Conservation (phyloP, 2,329 filamentous ascomycete genomes). For the Fusarium tuaranense region DNA sequence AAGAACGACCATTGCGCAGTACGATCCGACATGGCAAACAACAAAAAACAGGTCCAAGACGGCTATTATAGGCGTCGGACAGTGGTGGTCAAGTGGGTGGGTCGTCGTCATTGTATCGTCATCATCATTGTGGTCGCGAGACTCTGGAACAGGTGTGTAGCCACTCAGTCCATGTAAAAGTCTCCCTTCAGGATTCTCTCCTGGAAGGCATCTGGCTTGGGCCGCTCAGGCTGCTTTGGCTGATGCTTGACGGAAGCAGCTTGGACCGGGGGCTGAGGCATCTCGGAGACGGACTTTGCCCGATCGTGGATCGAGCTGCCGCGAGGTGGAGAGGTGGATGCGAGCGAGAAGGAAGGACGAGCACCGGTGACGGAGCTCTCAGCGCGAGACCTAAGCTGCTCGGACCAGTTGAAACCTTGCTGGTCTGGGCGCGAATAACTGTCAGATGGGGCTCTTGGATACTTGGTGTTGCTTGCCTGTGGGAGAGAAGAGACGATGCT, state of each 20-base stretch:
- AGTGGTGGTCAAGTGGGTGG: constrained; percentile 18
- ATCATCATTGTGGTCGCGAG: constrained; percentile 36
- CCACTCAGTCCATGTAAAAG: constrained; percentile 90
- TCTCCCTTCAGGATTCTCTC: constrained; percentile 98
- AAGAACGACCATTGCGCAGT: constrained; percentile 24
- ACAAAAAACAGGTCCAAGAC: background rate
- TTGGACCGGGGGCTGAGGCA: constrained; percentile 68
- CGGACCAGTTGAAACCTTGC: constrained; percentile 92
- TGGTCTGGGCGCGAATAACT: constrained; percentile 78
- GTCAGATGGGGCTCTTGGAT: constrained; percentile 74
- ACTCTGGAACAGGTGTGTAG: constrained; percentile 7
- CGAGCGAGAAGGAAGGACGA: constrained; percentile 70
- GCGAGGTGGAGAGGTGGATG: constrained; percentile 55
- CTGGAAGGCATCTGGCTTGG: constrained; percentile 93
- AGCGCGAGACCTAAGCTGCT: constrained; percentile 92
- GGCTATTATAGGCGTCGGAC: constrained; percentile 27
- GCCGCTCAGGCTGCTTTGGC: constrained; percentile 56
- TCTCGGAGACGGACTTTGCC: constrained; percentile 76
- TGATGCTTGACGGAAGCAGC: constrained; percentile 55
- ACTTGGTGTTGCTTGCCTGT: constrained; percentile 71
- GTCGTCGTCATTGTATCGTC: constrained; percentile 32
- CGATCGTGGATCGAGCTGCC: constrained; percentile 67
- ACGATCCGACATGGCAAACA: constrained; percentile 10
- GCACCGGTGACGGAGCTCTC: constrained; percentile 78
- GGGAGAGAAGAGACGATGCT: constrained; percentile 51